Evolutionary conservation across 2,329 filamentous ascomycete species (phyloP), one percentile per base, ranked within the genome.

Genomic region (Pseudocercospora crystallina): DNA sequence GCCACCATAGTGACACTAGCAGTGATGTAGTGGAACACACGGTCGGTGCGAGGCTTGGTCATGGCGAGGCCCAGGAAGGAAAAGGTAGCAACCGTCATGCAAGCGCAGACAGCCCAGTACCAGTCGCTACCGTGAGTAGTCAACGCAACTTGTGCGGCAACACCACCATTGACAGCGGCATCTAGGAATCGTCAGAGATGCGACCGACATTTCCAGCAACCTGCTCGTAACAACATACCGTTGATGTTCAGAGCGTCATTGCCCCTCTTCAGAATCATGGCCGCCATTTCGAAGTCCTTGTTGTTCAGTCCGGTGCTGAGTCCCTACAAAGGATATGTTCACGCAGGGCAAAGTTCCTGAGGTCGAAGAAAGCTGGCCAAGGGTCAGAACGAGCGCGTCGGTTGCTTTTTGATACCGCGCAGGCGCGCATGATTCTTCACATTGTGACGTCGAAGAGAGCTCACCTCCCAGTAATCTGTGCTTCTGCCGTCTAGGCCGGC

Each of bases 11-110:
- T 80, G 51, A 84, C 78, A 9, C 70, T 69, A 1, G 80, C 79
- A 1, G 80, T 83, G 61, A 85, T 80, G 72, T 85, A 84, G 69
- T 85, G 80, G 70, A 85, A 85, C 41, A 84, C 65, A 15, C 82
- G 80, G 44, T 83, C 73, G 11, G 70, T 66, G 39, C 80, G 76
- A 4, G 78, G 77, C 63, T 80, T 82, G n/a, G 68, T 74, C 49
- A 78, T 71, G 2, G 76, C 75, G 11, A 80, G 67, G 2, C 66
- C 79, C 29, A 83, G 67, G 62, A 85, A 80, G 43, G 60, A 58
- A 13, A 86, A 65, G 1, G 80, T 81, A 0, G 77, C 66, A 2
- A 76, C 52, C 2, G 72, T 76, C 81, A 86, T 86, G 40, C 83
- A 66, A 1, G 81, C 77, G 54, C 75, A 80, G 12, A 85, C 77